Evolutionary conservation across 1,284 basidiomycete genomes (phyloP).

Genomic region (Takashimella tepidaria): DNA sequence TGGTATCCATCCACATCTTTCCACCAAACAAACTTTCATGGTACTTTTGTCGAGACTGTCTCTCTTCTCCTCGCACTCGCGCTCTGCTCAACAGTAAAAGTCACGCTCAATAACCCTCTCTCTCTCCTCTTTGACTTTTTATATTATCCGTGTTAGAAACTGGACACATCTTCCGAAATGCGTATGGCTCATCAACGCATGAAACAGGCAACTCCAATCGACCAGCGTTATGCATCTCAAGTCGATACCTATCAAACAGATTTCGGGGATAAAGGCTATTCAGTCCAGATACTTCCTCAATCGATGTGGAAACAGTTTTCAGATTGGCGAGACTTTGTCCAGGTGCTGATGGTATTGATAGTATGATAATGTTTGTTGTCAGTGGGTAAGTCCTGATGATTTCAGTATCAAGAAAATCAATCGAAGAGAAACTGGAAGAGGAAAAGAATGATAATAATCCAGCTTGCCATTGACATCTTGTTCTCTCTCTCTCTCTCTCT

Average conservation of each 20-base stretch:
- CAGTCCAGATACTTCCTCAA: constrained; percentile 1
- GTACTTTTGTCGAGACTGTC: background rate
- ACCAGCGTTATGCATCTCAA: background rate
- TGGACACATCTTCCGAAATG: background rate
- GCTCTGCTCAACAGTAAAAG: background rate
- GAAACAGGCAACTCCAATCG: background rate
- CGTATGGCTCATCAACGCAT: constrained; percentile 1
- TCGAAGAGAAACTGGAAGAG: too few relatives aligned
- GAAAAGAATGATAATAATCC: too few relatives aligned
- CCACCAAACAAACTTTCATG: background rate
- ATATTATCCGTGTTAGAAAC: too few relatives aligned
- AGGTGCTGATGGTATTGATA: background rate
- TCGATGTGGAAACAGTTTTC: background rate
- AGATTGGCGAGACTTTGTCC: background rate
- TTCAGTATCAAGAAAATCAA: too few relatives aligned
- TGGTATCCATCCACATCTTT: background rate
- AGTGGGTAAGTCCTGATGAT: background rate
- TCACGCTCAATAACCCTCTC: too few relatives aligned
- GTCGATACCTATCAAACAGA: constrained; percentile 1
- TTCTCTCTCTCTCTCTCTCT: too few relatives aligned
- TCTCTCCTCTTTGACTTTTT: too few relatives aligned
- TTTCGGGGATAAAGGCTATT: background rate
- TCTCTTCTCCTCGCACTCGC: background rate
- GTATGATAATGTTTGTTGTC: background rate
- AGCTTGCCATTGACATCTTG: too few relatives aligned